Base-by-base conservation (phyloP, 176 grass and related monocot genomes). In the Ampelocalamus luodianensis region DNA sequence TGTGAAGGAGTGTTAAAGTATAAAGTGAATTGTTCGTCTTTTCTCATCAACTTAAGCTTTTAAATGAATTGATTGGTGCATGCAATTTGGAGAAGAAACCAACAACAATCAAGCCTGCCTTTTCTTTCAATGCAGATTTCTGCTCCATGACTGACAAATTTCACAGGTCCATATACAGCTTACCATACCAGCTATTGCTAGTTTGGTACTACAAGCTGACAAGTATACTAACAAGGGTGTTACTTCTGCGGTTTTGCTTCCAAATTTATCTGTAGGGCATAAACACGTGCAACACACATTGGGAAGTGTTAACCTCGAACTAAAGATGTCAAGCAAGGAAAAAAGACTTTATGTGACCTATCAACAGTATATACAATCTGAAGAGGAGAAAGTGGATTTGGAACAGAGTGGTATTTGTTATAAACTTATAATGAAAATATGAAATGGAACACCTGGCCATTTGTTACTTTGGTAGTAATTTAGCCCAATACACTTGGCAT, bases 401-500 rank as follows among this genome's bases (percentile, higher is more conserved):
- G 43, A 83, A 69, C 8, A 59, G 71, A 42, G 8, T 44, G 11
- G 36, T 51, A 44, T 27, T 12, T 44, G 24, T 10, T 61, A 59
- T 59, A 61, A 60, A 60, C 60, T 69, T 20, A 53, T 4, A 67
- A 68, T 65, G 14, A n/a, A n/a, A n/a, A n/a, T n/a, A n/a, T n/a
- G n/a, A 66, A 37, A 53, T 37, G 15, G 4, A 76, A 20, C 6
- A 71, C 10, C 58, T 3, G 43, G 40, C 40, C 37, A 32, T 60
- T 14, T 79, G 43, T 50, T 79, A 53, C 6, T 29, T 42, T 20
- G 29, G 29, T 49, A 78, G 29, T 38, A 3, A 77, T 36, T 71
- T 53, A 7, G 68, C 82, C 32, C 59, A 53, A 76, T 26, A 42
- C 14, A 74, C 32, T 81, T 68, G n/a, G 79, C 15, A 18, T 53